Base-by-base conservation (phyloP, 306 rosid genomes). In the Purshia tridentata region DNA sequence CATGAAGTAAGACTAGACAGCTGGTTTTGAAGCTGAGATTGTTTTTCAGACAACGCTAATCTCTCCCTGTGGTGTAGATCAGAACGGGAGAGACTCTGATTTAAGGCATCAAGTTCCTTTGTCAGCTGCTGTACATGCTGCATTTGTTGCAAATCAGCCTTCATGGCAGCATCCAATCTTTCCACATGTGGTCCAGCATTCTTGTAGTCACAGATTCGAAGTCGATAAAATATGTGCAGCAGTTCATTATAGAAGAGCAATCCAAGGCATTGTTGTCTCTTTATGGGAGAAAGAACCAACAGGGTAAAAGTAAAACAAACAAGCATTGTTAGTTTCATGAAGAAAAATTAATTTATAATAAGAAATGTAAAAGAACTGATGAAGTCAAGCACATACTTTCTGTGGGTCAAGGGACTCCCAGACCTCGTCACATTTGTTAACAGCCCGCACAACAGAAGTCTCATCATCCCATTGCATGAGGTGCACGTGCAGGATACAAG, bases 401-500 rank as follows among this genome's bases (percentile, higher is more conserved):
- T 78, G 86, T 4, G 77, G 88, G 74, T 73, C 85, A 68, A 91
- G 86, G 53, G 88, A 91, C 59, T 86, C 88, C 97, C 98, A 93
- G 73, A 93, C 85, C 77, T 79, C 90, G 37, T 84, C 86, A 59
- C 98, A 91, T 80, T 65, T 89, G 63, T 77, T 81, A 72, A 85
- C 97, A 78, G 98, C 94, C 65, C 77, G 97, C 84, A 86, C 90
- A 68, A 93, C 97, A 76, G 87, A 72, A 50, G 57, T 85, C 75
- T 82, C 89, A 80, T 89, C 92, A 41, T 89, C 87, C 98, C 98
- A 93, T 86, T 88, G 96, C 96, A 93, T 91, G 62, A 93, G 96
- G 78, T 87, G 92, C 77, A 91, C 97, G 42, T 93, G 98, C 81
- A 93, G 84, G 75, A 88, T 85, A 69, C 91, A 89, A 70, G 98